Conservation (phyloP, 495 filamentous ascomycete genomes). For the Penicillium goetzii region DNA sequence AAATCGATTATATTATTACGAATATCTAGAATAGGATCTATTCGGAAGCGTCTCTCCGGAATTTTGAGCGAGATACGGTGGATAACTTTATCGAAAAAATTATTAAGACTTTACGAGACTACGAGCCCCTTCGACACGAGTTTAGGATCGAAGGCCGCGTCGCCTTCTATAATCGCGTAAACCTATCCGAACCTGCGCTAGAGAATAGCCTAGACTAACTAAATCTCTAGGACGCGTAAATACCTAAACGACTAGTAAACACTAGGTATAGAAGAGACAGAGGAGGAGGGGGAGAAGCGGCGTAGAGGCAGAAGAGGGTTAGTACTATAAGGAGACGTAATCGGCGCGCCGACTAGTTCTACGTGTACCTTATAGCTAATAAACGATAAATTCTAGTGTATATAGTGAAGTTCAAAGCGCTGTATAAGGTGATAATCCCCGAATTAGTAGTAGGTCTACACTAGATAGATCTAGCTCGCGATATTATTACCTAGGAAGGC, state of each 20-base stretch:
- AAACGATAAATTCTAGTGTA: conserved; percentile 28
- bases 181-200: conserved; percentile 23
- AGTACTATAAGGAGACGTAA: conserved; percentile 23
- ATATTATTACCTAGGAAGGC: conserved; percentile 36
- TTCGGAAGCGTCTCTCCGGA: conserved; percentile 31
- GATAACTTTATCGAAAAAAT: conserved; percentile 34
- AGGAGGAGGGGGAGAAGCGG: conserved; percentile 24
- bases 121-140: conserved; percentile 26
- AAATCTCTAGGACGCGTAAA: conserved; percentile 22
- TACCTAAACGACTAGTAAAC: conserved; percentile 22
- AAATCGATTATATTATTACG: conserved; percentile 11
- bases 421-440: conserved; percentile 32
- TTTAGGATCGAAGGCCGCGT: conserved; percentile 32
- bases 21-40: conserved; percentile 33
- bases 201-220: conserved; percentile 30
- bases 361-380: conserved; percentile 26
- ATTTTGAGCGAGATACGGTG: conserved; percentile 34
- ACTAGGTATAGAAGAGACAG: conserved; percentile 23
- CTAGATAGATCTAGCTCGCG: conserved; percentile 32
- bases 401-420: conserved; percentile 37
- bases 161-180: conserved; percentile 30
- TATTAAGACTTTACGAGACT: conserved; percentile 28
- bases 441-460: conserved; percentile 35
- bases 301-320: conserved; percentile 23
- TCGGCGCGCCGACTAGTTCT: conserved; percentile 31